Evolutionary conservation across 768 basidiomycete species (phyloP), one percentile per base, ranked within the genome.

Genomic region (Trametes maxima): DNA sequence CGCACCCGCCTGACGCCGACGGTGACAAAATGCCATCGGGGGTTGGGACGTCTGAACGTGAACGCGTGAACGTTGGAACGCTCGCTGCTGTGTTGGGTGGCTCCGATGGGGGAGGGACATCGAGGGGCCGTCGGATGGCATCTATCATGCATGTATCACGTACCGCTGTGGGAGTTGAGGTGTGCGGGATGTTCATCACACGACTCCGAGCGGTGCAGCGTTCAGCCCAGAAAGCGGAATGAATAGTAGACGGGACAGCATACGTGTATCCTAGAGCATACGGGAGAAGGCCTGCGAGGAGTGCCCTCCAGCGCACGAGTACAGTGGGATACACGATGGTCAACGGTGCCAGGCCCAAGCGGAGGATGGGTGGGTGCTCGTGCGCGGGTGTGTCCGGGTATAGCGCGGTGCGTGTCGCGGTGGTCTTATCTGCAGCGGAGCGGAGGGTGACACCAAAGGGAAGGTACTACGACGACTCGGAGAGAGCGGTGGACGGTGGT

Each of bases 231-330:
- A 55, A 49, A 39, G 52, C 59, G 39, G 37, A 14, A 13, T 37
- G 46, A 36, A 60, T 60, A 56, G 54, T 49, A 21, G 25, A 40
- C 28, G 28, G 8, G 28, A 8, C 28, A 8, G 51, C 51, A 35
- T 49, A 24, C 51, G 59, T 54, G 54, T 45, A 51, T 51, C 60
- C 54, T 62, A 56, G 54, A 51, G 60, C 60, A 62, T 62, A 62
- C 42, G 54, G 39, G 40, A 47, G 14, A n/a, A 28, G 39, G 25
- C 50, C 19, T 50, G 33, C 50, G 25, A 39, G 25, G 11, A 21
- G 51, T 37, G 40, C 51, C n/a, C 19, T 24, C 24, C 36, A 19
- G 40, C 35, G 51, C 45, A 47, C 7, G 40, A 33, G 19, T 39
- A 43, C 11, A 16, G 19, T 17, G 21, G 53, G 40, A 56, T 56